These are phyloP conservation scores for Rhododendron molle DNA, from an alignment of 148 eudicot species.

Conservation along the genomic window DNA sequence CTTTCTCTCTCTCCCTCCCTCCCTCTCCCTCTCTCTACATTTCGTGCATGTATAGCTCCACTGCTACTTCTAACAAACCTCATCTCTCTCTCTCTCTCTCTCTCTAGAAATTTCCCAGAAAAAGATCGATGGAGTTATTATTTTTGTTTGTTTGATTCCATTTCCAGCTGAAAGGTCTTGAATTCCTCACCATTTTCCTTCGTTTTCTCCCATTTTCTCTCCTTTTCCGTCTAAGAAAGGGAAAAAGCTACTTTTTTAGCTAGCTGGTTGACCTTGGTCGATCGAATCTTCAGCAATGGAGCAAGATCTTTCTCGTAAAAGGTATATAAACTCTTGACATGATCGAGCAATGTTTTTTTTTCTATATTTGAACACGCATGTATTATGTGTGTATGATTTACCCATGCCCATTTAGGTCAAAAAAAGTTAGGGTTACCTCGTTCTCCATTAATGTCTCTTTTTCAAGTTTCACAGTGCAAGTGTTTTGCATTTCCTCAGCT, in stretches of 20 bases:
- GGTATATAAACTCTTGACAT: background rate
- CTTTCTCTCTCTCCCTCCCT: background rate
- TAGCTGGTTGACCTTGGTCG: background rate
- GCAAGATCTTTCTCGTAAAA: background rate
- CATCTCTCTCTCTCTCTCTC: conserved; percentile 2
- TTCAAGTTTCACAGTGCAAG: no score
- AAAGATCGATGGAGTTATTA: background rate
- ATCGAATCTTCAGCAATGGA: background rate
- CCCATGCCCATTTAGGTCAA: no score
- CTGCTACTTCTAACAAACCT: background rate
- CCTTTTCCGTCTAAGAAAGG: background rate
- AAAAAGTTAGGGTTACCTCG: background rate
- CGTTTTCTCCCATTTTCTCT: background rate
- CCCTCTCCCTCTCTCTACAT: background rate
- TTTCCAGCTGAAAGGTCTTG: background rate
- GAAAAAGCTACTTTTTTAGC: background rate
- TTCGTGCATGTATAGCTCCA: background rate
- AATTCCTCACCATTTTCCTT: background rate
- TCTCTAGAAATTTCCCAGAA: background rate
- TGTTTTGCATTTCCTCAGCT: background rate
- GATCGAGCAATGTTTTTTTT: no score
- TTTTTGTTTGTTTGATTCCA: background rate
- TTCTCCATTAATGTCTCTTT: background rate
- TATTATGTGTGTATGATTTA: no score
- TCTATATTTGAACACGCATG: background rate